A percentile compares a stretch with the other conserved stretches of the same genome.
These are phyloP conservation scores for Paramecium tetraurelia DNA, from an alignment of 73 alveolate species.

Conservation along the genomic window DNA sequence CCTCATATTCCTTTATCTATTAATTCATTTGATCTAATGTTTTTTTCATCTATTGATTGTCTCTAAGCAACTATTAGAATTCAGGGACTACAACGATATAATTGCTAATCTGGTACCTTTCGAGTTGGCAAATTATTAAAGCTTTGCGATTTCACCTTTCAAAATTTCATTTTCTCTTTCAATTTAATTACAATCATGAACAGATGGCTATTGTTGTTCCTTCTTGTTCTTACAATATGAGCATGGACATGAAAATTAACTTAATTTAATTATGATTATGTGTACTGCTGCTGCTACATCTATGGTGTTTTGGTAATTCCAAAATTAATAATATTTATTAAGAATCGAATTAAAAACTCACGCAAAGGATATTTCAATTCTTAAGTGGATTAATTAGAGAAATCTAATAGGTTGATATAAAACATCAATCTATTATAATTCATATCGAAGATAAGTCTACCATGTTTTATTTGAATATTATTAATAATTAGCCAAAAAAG, in stretches of 20 bases:
- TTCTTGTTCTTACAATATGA: background rate
- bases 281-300: background rate
- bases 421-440: background rate
- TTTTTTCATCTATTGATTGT: constrained; percentile 9
- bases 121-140: background rate
- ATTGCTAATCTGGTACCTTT: background rate
- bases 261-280: background rate
- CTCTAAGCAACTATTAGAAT: background rate
- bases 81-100: background rate
- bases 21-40: background rate
- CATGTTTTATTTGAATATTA: background rate
- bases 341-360: background rate
- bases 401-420: background rate
- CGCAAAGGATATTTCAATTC: background rate
- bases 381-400: background rate
- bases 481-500: background rate
- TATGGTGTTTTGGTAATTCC: background rate
- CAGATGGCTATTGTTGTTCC: background rate
- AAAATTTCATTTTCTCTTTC: background rate
- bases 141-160: background rate
- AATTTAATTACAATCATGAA: background rate
- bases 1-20: background rate
- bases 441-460: background rate
- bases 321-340: background rate
- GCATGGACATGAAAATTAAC: background rate